Evolutionary conservation across 2,329 filamentous ascomycete genomes (phyloP).

Genomic region (Rhinocladiella similis): DNA sequence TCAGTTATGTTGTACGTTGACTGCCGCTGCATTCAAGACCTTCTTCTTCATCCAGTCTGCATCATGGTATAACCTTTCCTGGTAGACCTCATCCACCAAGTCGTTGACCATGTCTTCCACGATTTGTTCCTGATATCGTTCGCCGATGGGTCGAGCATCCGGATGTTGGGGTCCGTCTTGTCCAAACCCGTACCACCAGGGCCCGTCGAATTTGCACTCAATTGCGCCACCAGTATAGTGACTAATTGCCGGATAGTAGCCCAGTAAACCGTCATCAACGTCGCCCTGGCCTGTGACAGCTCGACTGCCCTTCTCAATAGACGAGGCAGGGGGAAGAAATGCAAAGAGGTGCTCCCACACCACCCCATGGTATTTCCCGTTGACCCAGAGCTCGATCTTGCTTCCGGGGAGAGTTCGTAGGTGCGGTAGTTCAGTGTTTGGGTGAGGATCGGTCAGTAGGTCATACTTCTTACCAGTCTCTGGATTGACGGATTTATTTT

Average conservation of each 20-base stretch:
- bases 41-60: conserved; percentile 29
- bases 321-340: conserved; percentile 86
- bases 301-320: conserved; percentile 64
- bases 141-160: conserved; percentile 60
- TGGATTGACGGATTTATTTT: conserved; percentile 59
- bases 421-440: conserved; percentile 68
- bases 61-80: conserved; percentile 47
- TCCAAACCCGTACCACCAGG: conserved; percentile 71
- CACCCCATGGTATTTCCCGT: conserved; percentile 81
- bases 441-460: conserved; percentile 39
- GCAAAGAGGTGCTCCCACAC: conserved; percentile 84
- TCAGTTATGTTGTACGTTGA: conserved; percentile 22
- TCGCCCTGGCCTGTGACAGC: conserved; percentile 36
- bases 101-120: conserved; percentile 93
- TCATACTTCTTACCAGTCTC: conserved; percentile 39
- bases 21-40: conserved; percentile 23
- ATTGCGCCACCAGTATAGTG: conserved; percentile 89
- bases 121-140: conserved; percentile 89
- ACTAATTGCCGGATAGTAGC: conserved; percentile 92
- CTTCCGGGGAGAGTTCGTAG: conserved; percentile 84
- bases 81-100: conserved; percentile 78
- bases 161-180: conserved; percentile 35
- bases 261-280: conserved; percentile 83
- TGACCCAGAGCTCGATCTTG: conserved; percentile 87
- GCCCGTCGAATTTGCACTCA: conserved; percentile 89